phyloP scores from a whole-genome alignment of 257 asterid genomes.

The Solanum chmielewskii region DNA sequence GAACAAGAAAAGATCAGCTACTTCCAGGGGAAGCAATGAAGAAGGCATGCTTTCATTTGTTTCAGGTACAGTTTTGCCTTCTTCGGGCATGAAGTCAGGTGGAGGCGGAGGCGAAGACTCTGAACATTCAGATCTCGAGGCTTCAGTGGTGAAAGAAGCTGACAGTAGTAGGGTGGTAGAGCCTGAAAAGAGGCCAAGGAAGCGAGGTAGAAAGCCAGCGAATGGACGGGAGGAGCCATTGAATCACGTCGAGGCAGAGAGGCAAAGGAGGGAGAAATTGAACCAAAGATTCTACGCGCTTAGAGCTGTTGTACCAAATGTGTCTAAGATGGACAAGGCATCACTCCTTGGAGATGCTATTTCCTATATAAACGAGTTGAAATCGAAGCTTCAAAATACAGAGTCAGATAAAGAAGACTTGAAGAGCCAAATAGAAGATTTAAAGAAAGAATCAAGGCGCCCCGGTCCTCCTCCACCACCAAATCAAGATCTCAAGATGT shows the following conservation, averaged over 20 bases:
- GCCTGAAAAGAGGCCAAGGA: not conserved
- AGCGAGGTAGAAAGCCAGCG: constrained; percentile 5
- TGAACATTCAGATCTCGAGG: constrained; percentile 2
- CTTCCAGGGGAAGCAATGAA: not conserved
- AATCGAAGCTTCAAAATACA: not conserved
- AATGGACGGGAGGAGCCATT: constrained; percentile 7
- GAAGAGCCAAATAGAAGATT: not conserved
- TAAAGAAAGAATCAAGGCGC: not conserved
- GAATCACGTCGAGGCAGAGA: constrained; percentile 9
- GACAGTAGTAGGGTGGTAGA: constrained; percentile 1
- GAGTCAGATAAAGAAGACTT: not conserved
- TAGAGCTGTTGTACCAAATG: constrained; percentile 5
- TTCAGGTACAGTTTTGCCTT: not conserved
- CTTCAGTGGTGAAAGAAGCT: constrained; percentile 1
- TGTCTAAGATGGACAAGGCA: constrained; percentile 7
- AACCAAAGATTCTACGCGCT: constrained; percentile 6
- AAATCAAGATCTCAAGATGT: not conserved
- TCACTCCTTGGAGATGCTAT: constrained; percentile 7
- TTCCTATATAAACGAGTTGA: constrained; percentile 1
- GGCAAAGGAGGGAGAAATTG: constrained; percentile 9
- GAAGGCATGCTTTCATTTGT: constrained; percentile 6
- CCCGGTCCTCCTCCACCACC: not conserved
- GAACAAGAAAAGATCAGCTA: not conserved
- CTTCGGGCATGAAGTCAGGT: not conserved
- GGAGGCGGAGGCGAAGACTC: not conserved